Base-by-base conservation (phyloP, 805 yeast genomes). In the Tanozyma kutaoensis region DNA sequence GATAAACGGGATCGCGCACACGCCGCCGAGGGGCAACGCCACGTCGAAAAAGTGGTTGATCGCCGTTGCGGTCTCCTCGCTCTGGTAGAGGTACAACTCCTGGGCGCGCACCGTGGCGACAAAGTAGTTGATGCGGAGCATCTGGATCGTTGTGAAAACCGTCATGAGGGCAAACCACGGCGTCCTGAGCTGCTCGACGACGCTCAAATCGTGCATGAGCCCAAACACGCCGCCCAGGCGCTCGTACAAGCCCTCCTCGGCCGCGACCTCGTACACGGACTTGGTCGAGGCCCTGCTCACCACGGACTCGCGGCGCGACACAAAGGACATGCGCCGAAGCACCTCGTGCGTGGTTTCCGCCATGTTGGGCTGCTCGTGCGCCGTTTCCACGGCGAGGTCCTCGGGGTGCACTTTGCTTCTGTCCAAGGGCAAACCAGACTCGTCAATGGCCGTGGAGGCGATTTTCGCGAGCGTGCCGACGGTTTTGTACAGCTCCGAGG, bases 121-220 rank as follows among this genome's bases (percentile, higher is more conserved):
- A 43, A 69, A 69, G 46, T 69, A 69, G 46, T 69, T 69, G 29
- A 69, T 48, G 39, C 75, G 50, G 32, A 69, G 52, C 76, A 69
- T 69, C 46, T 63, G 72, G 32, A 69, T 58, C 13, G 69, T 65
- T n/a, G 70, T 79, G 49, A 85, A 81, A 2, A 70, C 44, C 15
- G 81, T 69, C 79, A 84, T 78, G 30, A 85, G 52, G 26, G 63
- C 43, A 47, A 85, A 88, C 91, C 95, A 84, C 3, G 78, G 66
- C 4, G 80, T 62, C 24, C 46, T 52, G 33, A 72, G 52, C 42
- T 73, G 81, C 20, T 52, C 58, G 5, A 33, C 29, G 6, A 70
- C 66, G 1, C 72, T 34, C 24, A 57, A 50, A 4, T 76, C 79
- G 48, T 88, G 95, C 48, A 86, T 52, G 10, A 76, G 67, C 11